Evolutionary conservation across 306 rosid genomes (phyloP).

Genomic region (Lathyrus tuberosus): DNA sequence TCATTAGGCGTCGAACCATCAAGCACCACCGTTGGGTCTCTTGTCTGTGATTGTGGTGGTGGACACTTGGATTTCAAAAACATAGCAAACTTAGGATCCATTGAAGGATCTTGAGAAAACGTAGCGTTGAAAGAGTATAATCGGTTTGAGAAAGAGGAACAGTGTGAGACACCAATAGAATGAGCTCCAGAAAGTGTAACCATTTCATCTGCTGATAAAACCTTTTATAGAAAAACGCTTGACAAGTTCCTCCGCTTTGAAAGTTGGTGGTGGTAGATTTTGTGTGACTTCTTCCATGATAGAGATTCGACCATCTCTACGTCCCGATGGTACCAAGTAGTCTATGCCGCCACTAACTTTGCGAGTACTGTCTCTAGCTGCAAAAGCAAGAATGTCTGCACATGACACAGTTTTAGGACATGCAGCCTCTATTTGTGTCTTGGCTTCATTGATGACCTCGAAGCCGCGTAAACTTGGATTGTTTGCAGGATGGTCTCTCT

Average conservation of each 20-base stretch:
- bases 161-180: slow-evolving; percentile 48
- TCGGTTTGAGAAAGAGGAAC: slow-evolving; percentile 45
- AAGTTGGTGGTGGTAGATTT: slow-evolving; percentile 39
- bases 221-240: slow-evolving; percentile 22
- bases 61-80: slow-evolving; percentile 46
- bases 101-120: slow-evolving; percentile 43
- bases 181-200: slow-evolving; percentile 54
- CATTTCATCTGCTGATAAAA: slow-evolving; percentile 49
- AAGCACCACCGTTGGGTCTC: slow-evolving; percentile 33
- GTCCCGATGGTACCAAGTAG: slow-evolving; percentile 41
- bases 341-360: slow-evolving; percentile 36
- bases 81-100: slow-evolving; percentile 38
- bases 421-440: slow-evolving; percentile 39
- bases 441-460: slow-evolving; percentile 49
- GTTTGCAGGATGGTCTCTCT: slow-evolving; percentile 49
- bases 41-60: background rate
- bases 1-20: slow-evolving; percentile 44
- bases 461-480: slow-evolving; percentile 54
- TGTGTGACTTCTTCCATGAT: slow-evolving; percentile 22
- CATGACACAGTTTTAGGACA: slow-evolving; percentile 49
- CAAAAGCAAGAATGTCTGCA: slow-evolving; percentile 51
- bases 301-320: slow-evolving; percentile 47
- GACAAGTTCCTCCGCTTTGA: slow-evolving; percentile 25
- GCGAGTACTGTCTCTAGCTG: slow-evolving; percentile 46
- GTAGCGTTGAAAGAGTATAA: slow-evolving; percentile 47